Conservation (phyloP, 2,329 filamentous ascomycete genomes). For the Arthrobotrys sinensis region DNA sequence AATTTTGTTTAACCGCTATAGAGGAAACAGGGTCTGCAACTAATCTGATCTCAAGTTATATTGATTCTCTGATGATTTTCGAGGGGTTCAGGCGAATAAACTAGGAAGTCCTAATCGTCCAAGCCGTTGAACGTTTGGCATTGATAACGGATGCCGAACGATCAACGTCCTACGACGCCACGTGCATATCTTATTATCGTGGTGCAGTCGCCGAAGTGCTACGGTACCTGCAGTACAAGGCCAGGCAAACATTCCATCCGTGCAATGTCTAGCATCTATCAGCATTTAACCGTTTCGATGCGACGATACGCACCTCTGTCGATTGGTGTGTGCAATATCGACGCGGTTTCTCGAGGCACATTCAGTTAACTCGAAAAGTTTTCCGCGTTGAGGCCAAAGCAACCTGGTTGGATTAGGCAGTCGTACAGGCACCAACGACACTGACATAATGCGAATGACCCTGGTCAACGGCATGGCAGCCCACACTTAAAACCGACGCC, state of each 20-base stretch:
- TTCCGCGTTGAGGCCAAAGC: conserved; percentile 34
- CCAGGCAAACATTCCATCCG: conserved; percentile 35
- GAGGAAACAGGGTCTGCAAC: conserved; percentile 10
- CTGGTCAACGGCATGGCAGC: conserved; percentile 45
- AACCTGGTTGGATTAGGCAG: conserved; percentile 58
- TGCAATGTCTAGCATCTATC: conserved; percentile 32
- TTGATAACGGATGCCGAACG: conserved; percentile 34
- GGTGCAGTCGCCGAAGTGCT: conserved; percentile 41
- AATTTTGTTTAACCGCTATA: conserved; percentile 29
- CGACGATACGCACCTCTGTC: conserved; percentile 39
- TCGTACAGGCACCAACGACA: conserved; percentile 60
- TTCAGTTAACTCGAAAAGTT: conserved; percentile 15
- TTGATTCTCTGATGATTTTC: conserved; percentile 15
- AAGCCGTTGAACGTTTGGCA: conserved; percentile 7
- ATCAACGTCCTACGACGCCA: conserved; percentile 23
- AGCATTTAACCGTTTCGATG: conserved; percentile 47
- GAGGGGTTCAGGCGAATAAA: conserved; percentile 46
- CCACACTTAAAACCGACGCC: conserved; percentile 49
- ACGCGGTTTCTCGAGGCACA: conserved; percentile 33
- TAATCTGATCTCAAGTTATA: conserved; percentile 21
- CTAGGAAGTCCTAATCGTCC: conserved; percentile 24
- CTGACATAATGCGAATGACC: conserved; percentile 59
- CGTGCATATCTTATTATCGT: conserved; percentile 44
- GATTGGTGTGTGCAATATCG: conserved; percentile 35
- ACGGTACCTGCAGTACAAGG: conserved; percentile 52